Base-by-base conservation (phyloP, 305 asterid species). In the Plantago coronopus region DNA sequence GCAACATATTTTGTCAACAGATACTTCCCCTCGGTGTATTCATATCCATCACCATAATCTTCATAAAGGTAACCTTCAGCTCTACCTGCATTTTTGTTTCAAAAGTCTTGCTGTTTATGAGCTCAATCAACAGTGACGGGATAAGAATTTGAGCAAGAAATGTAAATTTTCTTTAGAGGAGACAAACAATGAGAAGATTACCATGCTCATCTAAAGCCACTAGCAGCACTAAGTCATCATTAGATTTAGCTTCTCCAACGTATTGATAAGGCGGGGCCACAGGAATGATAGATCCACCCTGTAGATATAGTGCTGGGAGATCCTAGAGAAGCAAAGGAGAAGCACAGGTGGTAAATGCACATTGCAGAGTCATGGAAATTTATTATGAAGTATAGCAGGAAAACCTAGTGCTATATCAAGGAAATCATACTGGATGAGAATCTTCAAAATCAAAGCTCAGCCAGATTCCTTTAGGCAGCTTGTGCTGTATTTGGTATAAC, bases 21-120 rank as follows among this genome's bases (percentile, higher is more conserved):
- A 77, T 82, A 94, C 19, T 72, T 80, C 42, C 90, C 97, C 64
- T 59, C 73, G 17, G 77, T 75, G 74, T 83, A 94, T 60, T 72
- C 96, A 75, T 89, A 85, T 57, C 97, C 99, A 78, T 94, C 99
- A 20, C 95, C 97, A 61, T 77, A 87, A 63, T 94, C 99, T 77
- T 94, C 99, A 61, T 72, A 94, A 64, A 85, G 83, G 70, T 65
- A 17, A 55, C 99, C 99, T 80, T 87, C 91, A 48, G 99, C 96
- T 72, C 82, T 89, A 64, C 96, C 99, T 93, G 86, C 66, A 71
- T 62, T 66, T 57, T 23, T 40, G n/a, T 42, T 21, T 38, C 27
- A 40, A 18, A 58, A 57, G 23, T 16, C 50, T 14, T 42, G 38
- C 51, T 58, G 27, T 42, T 22, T 7, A 58, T 58, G 16, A 40